Evolutionary conservation across 495 filamentous ascomycete species (phyloP).

Genomic region (Talaromyces liani): DNA sequence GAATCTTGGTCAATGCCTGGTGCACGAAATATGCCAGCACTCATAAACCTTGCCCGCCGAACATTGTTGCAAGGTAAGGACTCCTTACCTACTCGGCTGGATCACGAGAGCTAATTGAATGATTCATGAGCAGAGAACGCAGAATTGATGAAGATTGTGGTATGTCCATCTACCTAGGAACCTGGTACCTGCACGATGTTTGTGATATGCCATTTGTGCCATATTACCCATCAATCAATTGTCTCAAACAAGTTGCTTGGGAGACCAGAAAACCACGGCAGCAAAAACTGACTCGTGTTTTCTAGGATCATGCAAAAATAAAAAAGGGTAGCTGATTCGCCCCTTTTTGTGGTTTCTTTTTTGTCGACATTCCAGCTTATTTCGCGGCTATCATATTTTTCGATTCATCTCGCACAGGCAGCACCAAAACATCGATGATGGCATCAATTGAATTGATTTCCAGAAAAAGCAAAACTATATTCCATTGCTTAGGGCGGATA

Average conservation of each 20-base stretch:
- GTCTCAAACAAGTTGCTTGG: background rate
- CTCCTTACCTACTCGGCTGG: background rate
- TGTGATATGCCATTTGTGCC: background rate
- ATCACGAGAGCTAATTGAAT: background rate
- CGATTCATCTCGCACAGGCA: background rate
- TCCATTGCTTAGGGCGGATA: background rate
- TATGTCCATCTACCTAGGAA: background rate
- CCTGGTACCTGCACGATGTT: background rate
- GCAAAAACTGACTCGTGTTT: background rate
- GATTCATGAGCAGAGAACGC: background rate
- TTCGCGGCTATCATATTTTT: background rate
- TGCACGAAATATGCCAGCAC: conserved; percentile 25
- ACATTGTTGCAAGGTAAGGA: conserved; percentile 39
- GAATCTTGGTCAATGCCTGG: conserved; percentile 45
- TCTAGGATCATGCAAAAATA: background rate
- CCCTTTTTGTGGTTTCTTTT: background rate
- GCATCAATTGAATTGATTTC: background rate
- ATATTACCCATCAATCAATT: background rate
- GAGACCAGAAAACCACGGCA: background rate
- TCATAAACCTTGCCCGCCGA: conserved; percentile 35
- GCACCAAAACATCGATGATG: background rate
- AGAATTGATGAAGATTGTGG: conserved; percentile 8
- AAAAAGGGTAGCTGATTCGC: background rate
- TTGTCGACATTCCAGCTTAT: background rate
- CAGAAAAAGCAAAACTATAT: background rate